Evolutionary conservation across 371 early-diverging fungal genomes (phyloP), one percentile per base, ranked within the genome.

Genomic region (Mucor ambiguus): DNA sequence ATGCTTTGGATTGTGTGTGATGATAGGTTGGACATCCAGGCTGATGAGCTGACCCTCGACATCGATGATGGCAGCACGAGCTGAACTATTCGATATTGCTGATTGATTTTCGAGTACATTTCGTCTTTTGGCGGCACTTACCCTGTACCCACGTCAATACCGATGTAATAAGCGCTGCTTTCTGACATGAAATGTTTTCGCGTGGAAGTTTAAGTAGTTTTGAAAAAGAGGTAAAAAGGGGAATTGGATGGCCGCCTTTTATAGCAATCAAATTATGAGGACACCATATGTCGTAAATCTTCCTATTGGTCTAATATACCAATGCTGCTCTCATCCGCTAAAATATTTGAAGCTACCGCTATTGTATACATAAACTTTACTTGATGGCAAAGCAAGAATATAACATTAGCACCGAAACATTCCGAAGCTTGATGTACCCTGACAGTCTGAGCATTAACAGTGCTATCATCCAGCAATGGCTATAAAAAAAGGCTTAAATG

Each of bases 81-180:
- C 88, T 26, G 87, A 86, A 22, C 80, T 80, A 55, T 22, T 20
- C 20, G 32, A 56, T 3, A 22, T 24, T 35, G 9, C 38, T n/a
- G 48, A 7, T 7, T 56, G 7, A 56, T 32, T 20, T 22, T 20
- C 56, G 10, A n/a, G 30, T n/a, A 28, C 0, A 12, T 12, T 2
- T 54, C 8, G 9, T 16, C 14, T 14, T 28, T 0, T 9, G 10
- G 3, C 20, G 33, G 1, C 12, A 57, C 57, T 52, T 77, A 86
- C 85, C 89, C 84, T 18, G 90, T 89, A 22, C 92, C 92, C 24
- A 90, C 90, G 65, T 91, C 92, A 33, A 91, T 84, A 46, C 92
- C 92, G 29, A 91, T 76, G 69, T 81, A 91, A 58, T 77, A 82
- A n/a, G 37, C 22, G 8, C 37, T 48, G 16, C 10, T 33, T 56